A percentile compares a stretch with the other conserved stretches of the same genome.
Conservation (phyloP, 164 flowering plant species). For the Vitis rupestris region DNA sequence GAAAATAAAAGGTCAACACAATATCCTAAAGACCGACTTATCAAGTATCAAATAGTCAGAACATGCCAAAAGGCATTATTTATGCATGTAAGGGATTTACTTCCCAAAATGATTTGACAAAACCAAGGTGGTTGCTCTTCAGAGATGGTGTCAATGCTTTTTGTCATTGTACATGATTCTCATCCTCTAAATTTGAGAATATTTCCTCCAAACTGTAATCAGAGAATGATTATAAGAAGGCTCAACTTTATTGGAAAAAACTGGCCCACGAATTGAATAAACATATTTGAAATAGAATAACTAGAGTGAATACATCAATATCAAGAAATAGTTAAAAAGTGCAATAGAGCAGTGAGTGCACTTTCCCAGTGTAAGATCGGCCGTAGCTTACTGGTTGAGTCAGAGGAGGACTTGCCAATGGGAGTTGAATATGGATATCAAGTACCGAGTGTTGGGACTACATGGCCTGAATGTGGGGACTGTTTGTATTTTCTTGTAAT, state of each 20-base stretch:
- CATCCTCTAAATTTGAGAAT: slow-evolving; percentile 66
- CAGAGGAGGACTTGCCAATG: no score
- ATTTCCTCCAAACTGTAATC: slow-evolving; percentile 74
- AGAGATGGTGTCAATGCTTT: slow-evolving; percentile 65
- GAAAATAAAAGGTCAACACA: not conserved
- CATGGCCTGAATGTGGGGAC: no score
- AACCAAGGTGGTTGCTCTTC: slow-evolving; percentile 45
- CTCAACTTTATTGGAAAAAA: not conserved
- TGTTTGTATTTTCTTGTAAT: no score
- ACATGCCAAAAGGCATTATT: not conserved
- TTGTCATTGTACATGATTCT: slow-evolving; percentile 83
- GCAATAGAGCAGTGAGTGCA: no score
- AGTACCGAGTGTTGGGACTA: no score
- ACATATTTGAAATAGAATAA: no score
- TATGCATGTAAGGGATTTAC: slow-evolving; percentile 30
- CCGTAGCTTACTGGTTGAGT: no score
- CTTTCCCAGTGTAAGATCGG: no score
- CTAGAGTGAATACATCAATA: not conserved
- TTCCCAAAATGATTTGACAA: slow-evolving; percentile 51
- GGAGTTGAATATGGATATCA: no score
- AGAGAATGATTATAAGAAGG: not conserved
- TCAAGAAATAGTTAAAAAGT: no score
- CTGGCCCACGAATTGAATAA: not conserved
- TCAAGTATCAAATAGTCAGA: not conserved
- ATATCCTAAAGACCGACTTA: no score